phyloP scores from a whole-genome alignment of 192 early-diverging fungal genomes.

The Gaertneriomyces semiglobifer region DNA sequence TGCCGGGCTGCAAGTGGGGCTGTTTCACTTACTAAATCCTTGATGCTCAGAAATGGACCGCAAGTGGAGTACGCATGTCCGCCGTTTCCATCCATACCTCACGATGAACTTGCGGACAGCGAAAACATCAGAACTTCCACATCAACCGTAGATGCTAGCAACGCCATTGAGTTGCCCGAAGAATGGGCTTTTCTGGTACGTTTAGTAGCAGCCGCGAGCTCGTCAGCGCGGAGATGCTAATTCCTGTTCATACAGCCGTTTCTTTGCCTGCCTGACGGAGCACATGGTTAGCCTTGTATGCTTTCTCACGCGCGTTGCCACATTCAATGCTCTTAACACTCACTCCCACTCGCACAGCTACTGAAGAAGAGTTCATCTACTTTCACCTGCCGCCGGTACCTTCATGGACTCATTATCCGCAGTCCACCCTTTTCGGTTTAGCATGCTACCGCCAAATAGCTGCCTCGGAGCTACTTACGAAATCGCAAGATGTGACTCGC shows the following conservation, averaged over 20 bases:
- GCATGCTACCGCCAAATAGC: constrained; percentile 79
- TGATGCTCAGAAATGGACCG: constrained; percentile 41
- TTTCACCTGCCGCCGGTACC: constrained; percentile 77
- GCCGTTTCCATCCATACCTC: constrained; percentile 39
- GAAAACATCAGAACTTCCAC: constrained; percentile 14
- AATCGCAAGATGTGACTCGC: constrained; percentile 72
- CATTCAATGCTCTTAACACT: background rate
- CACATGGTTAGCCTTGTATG: constrained; percentile 52
- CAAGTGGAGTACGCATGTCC: constrained; percentile 51
- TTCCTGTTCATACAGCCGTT: constrained; percentile 51
- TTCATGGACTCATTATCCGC: constrained; percentile 51
- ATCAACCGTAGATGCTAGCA: constrained; percentile 1
- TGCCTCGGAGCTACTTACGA: constrained; percentile 64
- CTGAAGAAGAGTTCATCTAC: constrained; percentile 77
- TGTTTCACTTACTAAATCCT: constrained; percentile 1
- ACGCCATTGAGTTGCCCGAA: constrained; percentile 60
- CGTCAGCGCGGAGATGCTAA: background rate
- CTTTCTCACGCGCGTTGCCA: constrained; percentile 5
- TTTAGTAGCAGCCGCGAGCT: background rate
- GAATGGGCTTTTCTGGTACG: constrained; percentile 73
- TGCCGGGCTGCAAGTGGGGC: background rate
- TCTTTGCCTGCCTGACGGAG: constrained; percentile 76
- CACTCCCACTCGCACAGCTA: constrained; percentile 23
- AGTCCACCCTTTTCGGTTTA: constrained; percentile 74
- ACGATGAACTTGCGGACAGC: constrained; percentile 16